Conservation (phyloP, 805 yeast species). For the Candida dendrica region DNA sequence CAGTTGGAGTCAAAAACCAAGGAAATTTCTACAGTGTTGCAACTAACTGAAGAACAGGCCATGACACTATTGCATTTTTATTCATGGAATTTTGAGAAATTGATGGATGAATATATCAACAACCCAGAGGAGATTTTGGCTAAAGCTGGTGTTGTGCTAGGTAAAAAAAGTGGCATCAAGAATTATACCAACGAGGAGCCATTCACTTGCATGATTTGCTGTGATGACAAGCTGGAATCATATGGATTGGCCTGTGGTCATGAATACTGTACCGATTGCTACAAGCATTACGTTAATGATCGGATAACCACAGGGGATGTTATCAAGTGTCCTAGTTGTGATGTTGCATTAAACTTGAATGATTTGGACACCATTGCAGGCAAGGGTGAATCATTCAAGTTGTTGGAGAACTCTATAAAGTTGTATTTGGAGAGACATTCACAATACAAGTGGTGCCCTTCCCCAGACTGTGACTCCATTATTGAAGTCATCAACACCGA, state of each 20-base stretch:
- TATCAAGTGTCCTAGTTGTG: conserved; percentile 62
- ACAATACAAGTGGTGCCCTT: conserved; percentile 72
- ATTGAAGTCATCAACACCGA: conserved; percentile 28
- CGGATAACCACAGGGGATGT: conserved; percentile 34
- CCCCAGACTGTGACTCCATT: conserved; percentile 65
- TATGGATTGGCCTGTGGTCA: conserved; percentile 66
- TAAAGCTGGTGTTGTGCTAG: conserved; percentile 25
- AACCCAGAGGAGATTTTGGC: conserved; percentile 28
- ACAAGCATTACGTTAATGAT: conserved; percentile 47
- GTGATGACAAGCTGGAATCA: conserved; percentile 40
- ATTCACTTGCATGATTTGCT: conserved; percentile 64
- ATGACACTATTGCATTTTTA: conserved; percentile 38
- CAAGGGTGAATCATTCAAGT: conserved; percentile 20
- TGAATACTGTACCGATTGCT: conserved; percentile 64
- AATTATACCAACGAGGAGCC: conserved; percentile 15
- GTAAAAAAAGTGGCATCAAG: not conserved
- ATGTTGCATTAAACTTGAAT: conserved; percentile 27
- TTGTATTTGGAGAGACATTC: conserved; percentile 45
- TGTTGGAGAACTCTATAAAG: conserved; percentile 32
- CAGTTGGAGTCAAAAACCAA: conserved; percentile 20
- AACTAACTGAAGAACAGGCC: conserved; percentile 31
- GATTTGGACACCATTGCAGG: conserved; percentile 38
- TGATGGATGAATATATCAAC: conserved; percentile 49
- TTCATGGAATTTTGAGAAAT: conserved; percentile 52
- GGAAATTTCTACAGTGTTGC: conserved; percentile 29